A percentile compares a stretch with the other conserved stretches of the same genome.
Evolutionary conservation across 2,329 filamentous ascomycete species (phyloP).

Genomic region (Zarea fungicola): DNA sequence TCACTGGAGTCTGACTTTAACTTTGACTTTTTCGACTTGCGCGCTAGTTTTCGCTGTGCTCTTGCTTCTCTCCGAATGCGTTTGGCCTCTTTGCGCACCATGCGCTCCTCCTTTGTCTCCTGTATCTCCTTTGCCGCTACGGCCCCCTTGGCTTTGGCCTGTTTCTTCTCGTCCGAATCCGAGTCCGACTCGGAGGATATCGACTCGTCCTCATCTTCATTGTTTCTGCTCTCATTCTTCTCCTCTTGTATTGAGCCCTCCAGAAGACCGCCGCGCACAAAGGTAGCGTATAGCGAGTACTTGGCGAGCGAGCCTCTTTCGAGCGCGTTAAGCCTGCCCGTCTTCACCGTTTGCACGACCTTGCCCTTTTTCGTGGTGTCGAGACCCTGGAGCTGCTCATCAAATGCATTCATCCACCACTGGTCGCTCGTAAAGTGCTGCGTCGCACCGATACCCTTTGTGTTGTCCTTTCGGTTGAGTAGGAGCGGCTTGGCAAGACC

Average conservation of each 20-base stretch:
- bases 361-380: constrained; percentile 55
- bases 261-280: constrained; percentile 76
- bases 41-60: constrained; percentile 8
- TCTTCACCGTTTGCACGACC: constrained; percentile 50
- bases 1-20: constrained; percentile 26
- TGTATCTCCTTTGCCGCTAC: constrained; percentile 20
- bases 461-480: constrained; percentile 76
- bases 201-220: constrained; percentile 13
- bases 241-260: constrained; percentile 57
- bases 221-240: constrained; percentile 17
- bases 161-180: constrained; percentile 19
- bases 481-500: constrained; percentile 81
- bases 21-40: constrained; percentile 25
- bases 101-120: constrained; percentile 37
- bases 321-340: constrained; percentile 51
- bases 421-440: constrained; percentile 66
- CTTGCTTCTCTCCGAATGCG: constrained; percentile 17
- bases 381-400: constrained; percentile 79
- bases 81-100: constrained; percentile 30
- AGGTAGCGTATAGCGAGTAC: constrained; percentile 72
- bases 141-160: constrained; percentile 28
- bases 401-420: constrained; percentile 96
- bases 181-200: constrained; percentile 15
- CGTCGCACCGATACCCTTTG: constrained; percentile 75
- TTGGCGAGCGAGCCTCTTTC: constrained; percentile 47